A percentile compares a stretch with the other conserved stretches of the same genome.
Conservation (phyloP, 2,329 filamentous ascomycete genomes). For the Clonostachys byssicola region DNA sequence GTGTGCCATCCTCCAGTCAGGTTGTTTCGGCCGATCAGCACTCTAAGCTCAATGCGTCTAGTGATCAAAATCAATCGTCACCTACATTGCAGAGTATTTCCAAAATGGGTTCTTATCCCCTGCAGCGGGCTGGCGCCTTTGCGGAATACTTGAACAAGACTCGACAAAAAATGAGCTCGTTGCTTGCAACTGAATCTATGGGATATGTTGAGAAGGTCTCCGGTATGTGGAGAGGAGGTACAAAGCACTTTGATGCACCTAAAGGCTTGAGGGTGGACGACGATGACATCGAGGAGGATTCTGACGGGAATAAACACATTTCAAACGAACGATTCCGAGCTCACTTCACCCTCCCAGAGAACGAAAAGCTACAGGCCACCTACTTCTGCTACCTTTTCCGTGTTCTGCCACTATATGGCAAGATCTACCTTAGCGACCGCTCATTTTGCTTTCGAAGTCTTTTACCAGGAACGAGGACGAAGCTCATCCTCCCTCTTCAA, state of each 20-base stretch:
- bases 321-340: constrained; percentile 79
- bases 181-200: constrained; percentile 88
- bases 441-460: constrained; percentile 92
- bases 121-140: constrained; percentile 79
- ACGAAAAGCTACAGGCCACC: constrained; percentile 79
- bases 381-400: constrained; percentile 93
- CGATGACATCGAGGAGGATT: constrained; percentile 49
- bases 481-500: constrained; percentile 83
- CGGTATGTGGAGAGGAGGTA: constrained; percentile 91
- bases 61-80: not conserved
- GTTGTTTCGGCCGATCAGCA: no score
- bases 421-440: constrained; percentile 87
- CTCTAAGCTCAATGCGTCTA: no score
- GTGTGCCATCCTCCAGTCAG: constrained; percentile 17
- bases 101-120: constrained; percentile 67
- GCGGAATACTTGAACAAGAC: constrained; percentile 78
- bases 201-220: constrained; percentile 96
- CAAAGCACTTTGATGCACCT: constrained; percentile 77
- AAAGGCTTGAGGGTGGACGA: constrained; percentile 47
- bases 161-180: constrained; percentile 74
- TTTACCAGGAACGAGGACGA: constrained; percentile 83
- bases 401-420: constrained; percentile 88
- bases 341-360: constrained; percentile 84
- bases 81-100: constrained; percentile 48
- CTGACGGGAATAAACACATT: constrained; percentile 59